Conservation (phyloP, 331 rosid species). For the Erythrophleum ivorense region DNA sequence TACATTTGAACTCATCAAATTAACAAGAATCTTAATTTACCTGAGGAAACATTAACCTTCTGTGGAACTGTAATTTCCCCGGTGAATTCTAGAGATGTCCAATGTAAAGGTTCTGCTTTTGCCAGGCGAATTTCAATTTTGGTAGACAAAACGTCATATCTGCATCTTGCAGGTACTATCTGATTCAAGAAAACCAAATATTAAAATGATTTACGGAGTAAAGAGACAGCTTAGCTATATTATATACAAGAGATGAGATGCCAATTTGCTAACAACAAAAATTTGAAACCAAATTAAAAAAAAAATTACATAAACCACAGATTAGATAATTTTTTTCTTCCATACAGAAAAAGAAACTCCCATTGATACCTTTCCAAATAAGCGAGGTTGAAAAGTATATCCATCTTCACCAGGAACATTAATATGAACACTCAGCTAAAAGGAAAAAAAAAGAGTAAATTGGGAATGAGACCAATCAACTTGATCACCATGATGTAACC, state of each 20-base stretch:
- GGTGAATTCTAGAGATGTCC: slow-evolving; percentile 79
- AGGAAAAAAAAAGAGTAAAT: neutral
- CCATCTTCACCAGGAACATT: slow-evolving; percentile 57
- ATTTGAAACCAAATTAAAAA: neutral
- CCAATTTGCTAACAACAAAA: neutral
- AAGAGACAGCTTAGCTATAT: neutral
- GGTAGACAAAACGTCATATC: slow-evolving; percentile 57
- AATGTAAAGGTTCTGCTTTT: slow-evolving; percentile 62
- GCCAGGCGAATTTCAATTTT: slow-evolving; percentile 87
- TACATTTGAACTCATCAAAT: neutral
- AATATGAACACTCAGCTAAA: slow-evolving; percentile 67
- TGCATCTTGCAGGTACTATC: slow-evolving; percentile 61
- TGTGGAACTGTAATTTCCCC: slow-evolving; percentile 46
- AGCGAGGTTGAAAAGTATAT: slow-evolving; percentile 66
- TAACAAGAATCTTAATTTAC: slow-evolving; percentile 45
- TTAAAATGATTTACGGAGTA: slow-evolving; percentile 16
- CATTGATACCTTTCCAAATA: slow-evolving; percentile 65
- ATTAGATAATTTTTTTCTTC: neutral
- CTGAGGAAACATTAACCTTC: slow-evolving; percentile 49
- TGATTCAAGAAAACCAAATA: slow-evolving; percentile 44
- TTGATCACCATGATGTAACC: neutral
- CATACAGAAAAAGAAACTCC: neutral
- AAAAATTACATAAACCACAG: neutral
- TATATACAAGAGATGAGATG: neutral
- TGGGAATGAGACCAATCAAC: neutral